Base-by-base conservation (phyloP, 169 alveolate genomes). In the Cyclospora cayetanensis region DNA sequence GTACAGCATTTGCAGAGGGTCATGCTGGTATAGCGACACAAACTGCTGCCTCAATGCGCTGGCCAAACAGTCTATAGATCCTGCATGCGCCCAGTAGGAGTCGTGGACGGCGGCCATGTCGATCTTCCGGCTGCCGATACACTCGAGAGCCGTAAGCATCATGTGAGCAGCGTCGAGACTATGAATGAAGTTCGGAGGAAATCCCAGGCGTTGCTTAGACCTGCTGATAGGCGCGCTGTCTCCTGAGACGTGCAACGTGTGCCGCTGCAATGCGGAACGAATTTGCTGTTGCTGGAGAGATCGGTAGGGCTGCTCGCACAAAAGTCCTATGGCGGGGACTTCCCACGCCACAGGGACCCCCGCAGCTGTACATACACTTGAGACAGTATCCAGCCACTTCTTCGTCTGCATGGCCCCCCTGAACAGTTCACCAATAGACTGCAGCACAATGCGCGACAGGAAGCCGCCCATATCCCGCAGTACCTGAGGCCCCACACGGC, bases 111-210 rank as follows among this genome's bases (percentile, higher is more conserved):
- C 99, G 39, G 99, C 99, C 94, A 98, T 98, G 72, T 95, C 95
- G n/a, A 97, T 94, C 1, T 95, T 95, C 31, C 93, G 68, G 76
- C 29, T 27, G 39, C 82, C 66, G 39, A 94, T 63, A 95, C 98
- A 95, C 90, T 94, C 96, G 90, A 95, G 87, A 0, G 99, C 99
- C 22, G 99, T 98, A 79, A 97, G 95, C 99, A 98, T 98, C 93
- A 98, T 94, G 93, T 98, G 99, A 31, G 99, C 96, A 5, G 99
- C 98, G 93, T 98, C 99, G 31, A 98, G 95, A 3, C 99, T 97
- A 93, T 98, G 99, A 31, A 98, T 98, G 93, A 94, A 98, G 88
- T 98, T 98, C 18, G 99, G 99, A 43, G 99, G 99, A 93, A 98
- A 98, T 0, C 99, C 99, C 74, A 98, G 94, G 80, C 97, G 96